Conservation (phyloP, 2,329 filamentous ascomycete genomes). For the Aspergillus pseudonomiae region DNA sequence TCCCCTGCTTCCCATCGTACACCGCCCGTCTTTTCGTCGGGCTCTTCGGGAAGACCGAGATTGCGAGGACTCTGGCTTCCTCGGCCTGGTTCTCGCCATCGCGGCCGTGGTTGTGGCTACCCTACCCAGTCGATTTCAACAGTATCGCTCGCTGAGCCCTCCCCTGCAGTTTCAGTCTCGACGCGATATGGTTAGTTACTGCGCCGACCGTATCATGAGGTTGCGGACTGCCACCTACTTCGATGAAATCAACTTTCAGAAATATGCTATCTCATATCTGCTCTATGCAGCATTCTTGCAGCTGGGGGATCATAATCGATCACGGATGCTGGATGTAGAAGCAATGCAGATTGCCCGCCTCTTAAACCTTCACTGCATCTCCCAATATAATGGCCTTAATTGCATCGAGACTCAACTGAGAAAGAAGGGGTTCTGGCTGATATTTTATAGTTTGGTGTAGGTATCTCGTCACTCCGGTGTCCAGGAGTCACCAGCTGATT, state of each 20-base stretch:
- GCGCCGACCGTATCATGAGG: constrained; percentile 13
- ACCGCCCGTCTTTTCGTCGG: constrained; percentile 18
- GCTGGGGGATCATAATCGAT: constrained; percentile 39
- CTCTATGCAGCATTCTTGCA: constrained; percentile 38
- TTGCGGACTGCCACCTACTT: constrained; percentile 19
- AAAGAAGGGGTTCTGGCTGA: constrained; percentile 43
- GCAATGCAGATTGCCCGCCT: constrained; percentile 39
- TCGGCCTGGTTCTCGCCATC: constrained; percentile 13
- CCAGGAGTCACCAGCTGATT: neutral
- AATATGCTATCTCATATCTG: constrained; percentile 40
- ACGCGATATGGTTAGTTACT: constrained; percentile 17
- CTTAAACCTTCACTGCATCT: constrained; percentile 33
- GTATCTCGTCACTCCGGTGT: neutral
- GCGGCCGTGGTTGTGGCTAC: constrained; percentile 20
- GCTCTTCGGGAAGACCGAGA: constrained; percentile 11
- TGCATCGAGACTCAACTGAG: constrained; percentile 39
- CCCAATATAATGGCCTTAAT: constrained; percentile 35
- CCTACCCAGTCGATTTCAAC: constrained; percentile 15
- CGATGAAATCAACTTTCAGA: constrained; percentile 32
- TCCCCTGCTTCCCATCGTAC: constrained; percentile 19
- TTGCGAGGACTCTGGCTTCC: constrained; percentile 13
- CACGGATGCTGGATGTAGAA: constrained; percentile 42
- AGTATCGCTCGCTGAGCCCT: constrained; percentile 7
- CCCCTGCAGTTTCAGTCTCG: constrained; percentile 14
- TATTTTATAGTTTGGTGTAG: constrained; percentile 36